Conservation (phyloP, 352 stramenopile species). For the Phytophthora multivora region DNA sequence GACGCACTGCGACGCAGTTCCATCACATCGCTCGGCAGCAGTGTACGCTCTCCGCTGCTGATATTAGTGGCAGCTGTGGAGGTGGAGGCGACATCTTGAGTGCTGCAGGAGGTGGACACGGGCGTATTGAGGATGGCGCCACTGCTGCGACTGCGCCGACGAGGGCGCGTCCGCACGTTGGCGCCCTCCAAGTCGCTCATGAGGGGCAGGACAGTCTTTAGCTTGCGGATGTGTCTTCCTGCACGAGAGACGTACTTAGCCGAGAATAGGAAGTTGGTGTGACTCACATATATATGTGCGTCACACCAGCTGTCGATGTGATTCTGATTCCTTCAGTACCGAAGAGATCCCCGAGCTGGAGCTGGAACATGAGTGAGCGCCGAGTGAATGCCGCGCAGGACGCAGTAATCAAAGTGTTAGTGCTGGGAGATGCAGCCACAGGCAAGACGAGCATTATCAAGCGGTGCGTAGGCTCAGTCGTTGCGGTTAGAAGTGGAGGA, state of each 20-base stretch:
- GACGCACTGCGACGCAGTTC: slow-evolving; percentile 49
- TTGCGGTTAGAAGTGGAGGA: no score
- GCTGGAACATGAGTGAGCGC: slow-evolving; percentile 59
- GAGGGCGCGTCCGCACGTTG: slow-evolving; percentile 25
- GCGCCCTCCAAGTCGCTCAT: slow-evolving; percentile 32
- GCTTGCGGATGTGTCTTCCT: slow-evolving; percentile 24
- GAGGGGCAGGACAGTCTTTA: background rate
- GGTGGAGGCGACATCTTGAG: slow-evolving; percentile 2
- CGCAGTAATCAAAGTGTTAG: slow-evolving; percentile 92
- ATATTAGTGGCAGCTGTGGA: background rate
- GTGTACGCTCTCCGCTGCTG: slow-evolving; percentile 18
- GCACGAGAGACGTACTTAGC: background rate
- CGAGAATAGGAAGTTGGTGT: background rate
- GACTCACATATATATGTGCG: background rate
- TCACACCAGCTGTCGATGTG: background rate
- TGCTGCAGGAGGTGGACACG: slow-evolving; percentile 44
- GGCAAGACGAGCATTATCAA: slow-evolving; percentile 95
- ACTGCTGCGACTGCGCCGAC: slow-evolving; percentile 71
- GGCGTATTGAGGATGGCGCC: slow-evolving; percentile 89
- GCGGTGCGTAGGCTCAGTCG: slow-evolving; percentile 49
- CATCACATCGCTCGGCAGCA: slow-evolving; percentile 40
- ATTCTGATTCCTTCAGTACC: background rate
- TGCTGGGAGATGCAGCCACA: slow-evolving; percentile 90
- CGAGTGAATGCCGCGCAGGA: slow-evolving; percentile 82
- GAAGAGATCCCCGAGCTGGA: background rate